Conservation (phyloP, 306 rosid genomes). For the Rosa persica region DNA sequence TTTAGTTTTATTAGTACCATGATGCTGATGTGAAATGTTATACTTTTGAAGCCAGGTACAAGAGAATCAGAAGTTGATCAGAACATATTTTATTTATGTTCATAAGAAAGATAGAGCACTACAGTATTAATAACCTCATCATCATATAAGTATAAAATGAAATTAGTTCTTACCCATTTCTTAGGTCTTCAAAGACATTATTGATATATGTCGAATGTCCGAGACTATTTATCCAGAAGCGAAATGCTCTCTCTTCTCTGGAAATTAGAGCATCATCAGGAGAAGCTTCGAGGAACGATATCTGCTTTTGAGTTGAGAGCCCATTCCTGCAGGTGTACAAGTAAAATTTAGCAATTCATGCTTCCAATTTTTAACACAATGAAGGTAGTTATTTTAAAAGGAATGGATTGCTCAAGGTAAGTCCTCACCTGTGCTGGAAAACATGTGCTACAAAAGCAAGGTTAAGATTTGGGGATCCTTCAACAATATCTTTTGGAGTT, state of each 20-base stretch:
- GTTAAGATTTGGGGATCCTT: slow-evolving; percentile 97
- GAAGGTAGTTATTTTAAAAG: slow-evolving; percentile 8
- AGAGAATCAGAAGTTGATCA: not conserved
- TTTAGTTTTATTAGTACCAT: not conserved
- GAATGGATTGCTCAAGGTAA: slow-evolving; percentile 2
- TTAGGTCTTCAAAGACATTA: slow-evolving; percentile 93
- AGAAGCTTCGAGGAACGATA: slow-evolving; percentile 71
- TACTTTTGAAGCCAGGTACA: not conserved
- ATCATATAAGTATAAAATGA: not conserved
- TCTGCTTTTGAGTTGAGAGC: slow-evolving; percentile 68
- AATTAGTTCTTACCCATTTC: slow-evolving; percentile 62
- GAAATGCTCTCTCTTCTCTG: slow-evolving; percentile 93
- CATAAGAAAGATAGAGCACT: slow-evolving; percentile 1
- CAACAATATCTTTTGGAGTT: slow-evolving; percentile 88
- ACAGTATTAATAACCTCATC: not conserved
- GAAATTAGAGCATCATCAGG: slow-evolving; percentile 78
- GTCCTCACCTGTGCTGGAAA: slow-evolving; percentile 87
- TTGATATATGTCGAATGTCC: slow-evolving; percentile 78
- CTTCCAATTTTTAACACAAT: not conserved
- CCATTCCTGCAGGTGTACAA: slow-evolving; percentile 64
- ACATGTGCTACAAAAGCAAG: slow-evolving; percentile 97
- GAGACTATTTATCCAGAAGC: slow-evolving; percentile 90
- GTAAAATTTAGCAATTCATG: slow-evolving; percentile 12
- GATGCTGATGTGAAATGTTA: not conserved
- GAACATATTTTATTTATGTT: not conserved